Conservation (phyloP, 176 grass and related monocot species). For the Oryza meridionalis region DNA sequence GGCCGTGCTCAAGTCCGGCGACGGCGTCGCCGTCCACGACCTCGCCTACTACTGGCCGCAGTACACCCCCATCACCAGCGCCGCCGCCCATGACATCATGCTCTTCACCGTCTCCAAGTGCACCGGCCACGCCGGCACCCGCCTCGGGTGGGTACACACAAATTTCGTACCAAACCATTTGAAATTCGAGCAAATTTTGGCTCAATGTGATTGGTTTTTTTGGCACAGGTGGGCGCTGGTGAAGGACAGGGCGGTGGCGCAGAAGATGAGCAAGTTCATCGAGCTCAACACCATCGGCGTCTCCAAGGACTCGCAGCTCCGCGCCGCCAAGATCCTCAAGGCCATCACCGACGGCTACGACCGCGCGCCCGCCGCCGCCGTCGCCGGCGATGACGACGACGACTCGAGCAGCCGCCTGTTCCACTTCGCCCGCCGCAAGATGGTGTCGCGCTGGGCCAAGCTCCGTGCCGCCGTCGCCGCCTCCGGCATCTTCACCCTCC, state of each 20-base stretch:
- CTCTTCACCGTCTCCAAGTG: constrained; percentile 90
- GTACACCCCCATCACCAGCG: constrained; percentile 62
- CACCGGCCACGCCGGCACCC: constrained; percentile 77
- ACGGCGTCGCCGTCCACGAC: constrained; percentile 64
- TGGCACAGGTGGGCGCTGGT: constrained; percentile 94
- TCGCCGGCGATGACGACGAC: background rate
- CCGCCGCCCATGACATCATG: constrained; percentile 65
- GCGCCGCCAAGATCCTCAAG: constrained; percentile 67
- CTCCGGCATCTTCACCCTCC: constrained; percentile 52
- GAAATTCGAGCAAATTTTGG: background rate
- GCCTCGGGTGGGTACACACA: constrained; percentile 48
- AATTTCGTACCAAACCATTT: background rate
- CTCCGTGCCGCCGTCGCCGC: constrained; percentile 40
- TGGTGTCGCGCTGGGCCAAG: constrained; percentile 44
- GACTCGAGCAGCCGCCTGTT: constrained; percentile 32
- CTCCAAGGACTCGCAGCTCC: constrained; percentile 87
- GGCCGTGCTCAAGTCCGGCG: constrained; percentile 50
- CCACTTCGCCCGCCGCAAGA: constrained; percentile 44
- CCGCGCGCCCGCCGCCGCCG: background rate
- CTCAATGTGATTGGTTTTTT: background rate
- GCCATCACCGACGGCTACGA: constrained; percentile 56
- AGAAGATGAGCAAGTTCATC: constrained; percentile 64
- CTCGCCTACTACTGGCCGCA: constrained; percentile 93
- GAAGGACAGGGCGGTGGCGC: constrained; percentile 58
- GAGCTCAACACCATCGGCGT: constrained; percentile 84